Evolutionary conservation across 2,329 filamentous ascomycete species (phyloP), one percentile per base, ranked within the genome.

Genomic region (Penicillium sp.): DNA sequence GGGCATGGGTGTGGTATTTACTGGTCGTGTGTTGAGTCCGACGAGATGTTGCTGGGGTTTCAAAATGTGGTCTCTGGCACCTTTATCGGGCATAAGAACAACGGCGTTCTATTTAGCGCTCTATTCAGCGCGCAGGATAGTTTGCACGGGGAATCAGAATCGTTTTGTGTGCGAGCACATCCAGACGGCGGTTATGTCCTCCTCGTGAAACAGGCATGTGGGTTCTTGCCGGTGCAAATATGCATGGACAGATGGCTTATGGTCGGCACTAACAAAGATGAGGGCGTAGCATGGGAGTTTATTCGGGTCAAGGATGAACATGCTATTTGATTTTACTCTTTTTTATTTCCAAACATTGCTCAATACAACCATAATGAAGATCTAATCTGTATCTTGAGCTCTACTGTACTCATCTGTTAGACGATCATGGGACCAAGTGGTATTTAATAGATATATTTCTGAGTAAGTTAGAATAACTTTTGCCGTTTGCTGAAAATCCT

Each of bases 401-500:
- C n/a, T 38, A 47, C 31, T 21, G 17, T 35, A 19, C 15, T 3
- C 19, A 43, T 12, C 13, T 27, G 13, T 17, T 25, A 4, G 29
- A 33, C 1, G 6, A 45, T 27, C 31, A 31, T 25, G 13, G n/a
- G 8, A 10, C 17, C 9, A 13, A 12, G 4, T 27, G 17, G 25
- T 33, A 52, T 15, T 36, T 31, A 6, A 21, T 21, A 43, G 17
- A n/a, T 41, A 19, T 43, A 23, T 21, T 31, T 51, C 27, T 31
- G 45, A 35, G 9, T 17, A n/a, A 42, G 36, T n/a, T 42, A 42
- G 15, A 38, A 55, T 36, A 27, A 27, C 21, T 55, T 55, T 55
- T 49, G 53, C 36, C 13, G 27, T 27, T n/a, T 35, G 25, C 27
- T 50, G 53, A 47, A 39, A 21, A 25, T 42, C 23, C 21, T 10